phyloP scores from a whole-genome alignment of 108 stramenopile species.

The Schizochytrium sp. region DNA sequence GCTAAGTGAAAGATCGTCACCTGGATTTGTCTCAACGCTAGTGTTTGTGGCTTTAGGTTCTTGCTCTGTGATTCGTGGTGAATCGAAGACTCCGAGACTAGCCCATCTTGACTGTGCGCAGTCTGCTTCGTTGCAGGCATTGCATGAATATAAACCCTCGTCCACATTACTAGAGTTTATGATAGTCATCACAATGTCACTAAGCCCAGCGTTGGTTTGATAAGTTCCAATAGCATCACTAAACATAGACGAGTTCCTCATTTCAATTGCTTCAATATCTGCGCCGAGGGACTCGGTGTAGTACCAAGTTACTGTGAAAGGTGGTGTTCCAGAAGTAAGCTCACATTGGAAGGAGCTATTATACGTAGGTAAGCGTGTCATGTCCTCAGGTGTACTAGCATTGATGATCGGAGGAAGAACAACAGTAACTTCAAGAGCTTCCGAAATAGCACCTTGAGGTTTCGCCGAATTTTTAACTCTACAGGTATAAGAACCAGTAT shows the following conservation, averaged over 20 bases:
- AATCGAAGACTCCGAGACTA: slow-evolving; percentile 32
- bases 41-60: neutral
- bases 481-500: neutral
- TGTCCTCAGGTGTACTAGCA: neutral
- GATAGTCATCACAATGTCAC: neutral
- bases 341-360: slow-evolving; percentile 1
- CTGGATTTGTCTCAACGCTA: neutral
- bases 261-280: neutral
- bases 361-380: neutral
- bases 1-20: neutral
- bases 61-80: slow-evolving; percentile 37
- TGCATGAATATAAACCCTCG: slow-evolving; percentile 22
- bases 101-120: slow-evolving; percentile 53
- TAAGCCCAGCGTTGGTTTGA: neutral
- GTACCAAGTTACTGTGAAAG: slow-evolving; percentile 8
- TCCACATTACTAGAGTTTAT: slow-evolving; percentile 2
- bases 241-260: slow-evolving; percentile 1
- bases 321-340: neutral
- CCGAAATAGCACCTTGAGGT: neutral
- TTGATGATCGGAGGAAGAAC: neutral
- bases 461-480: neutral
- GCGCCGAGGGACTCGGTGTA: slow-evolving; percentile 12
- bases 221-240: neutral
- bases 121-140: slow-evolving; percentile 44
- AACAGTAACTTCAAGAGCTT: neutral